Evolutionary conservation across 306 rosid species (phyloP), one percentile per base, ranked within the genome.

Genomic region (Trifolium fragiferum): DNA sequence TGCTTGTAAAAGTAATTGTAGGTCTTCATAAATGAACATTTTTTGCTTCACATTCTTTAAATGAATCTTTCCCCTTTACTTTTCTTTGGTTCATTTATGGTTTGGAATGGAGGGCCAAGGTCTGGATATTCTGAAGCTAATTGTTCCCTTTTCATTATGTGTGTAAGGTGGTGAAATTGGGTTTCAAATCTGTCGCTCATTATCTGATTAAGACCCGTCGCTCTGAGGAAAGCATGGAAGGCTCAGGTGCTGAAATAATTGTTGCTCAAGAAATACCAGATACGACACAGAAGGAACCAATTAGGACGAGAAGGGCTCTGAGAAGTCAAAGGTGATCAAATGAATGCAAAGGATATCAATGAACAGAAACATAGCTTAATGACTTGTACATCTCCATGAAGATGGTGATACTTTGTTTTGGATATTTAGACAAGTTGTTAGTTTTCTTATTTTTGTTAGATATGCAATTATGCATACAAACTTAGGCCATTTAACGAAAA

Each of bases 161-260:
- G 55, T 79, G 66, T 25, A 59, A 84, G 88, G 84, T 84, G 50
- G 15, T 15, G 19, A 58, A 75, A 38, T 72, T 78, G 59, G 88
- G 86, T 50, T 84, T 78, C 86, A 84, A 84, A 67, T 84, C 88
- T 51, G 88, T 84, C 63, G 86, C 88, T 21, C 88, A 84, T 81
- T 84, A 84, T 71, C 82, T 84, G 77, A 75, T 84, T 32, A 76
- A 78, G 70, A 84, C 77, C 7, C 74, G 61, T 9, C 40, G 68
- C 37, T 3, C 72, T 37, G 67, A 62, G 68, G 69, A 20, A 70
- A 10, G 66, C 55, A n/a, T 40, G 63, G 73, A 75, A 74, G 58
- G 25, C 46, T 23, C 77, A 10, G 77, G 3, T 59, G 82, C 70
- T 58, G 81, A 72, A 58, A 55, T 54, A 38, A 8, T 7, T 46